Conservation (phyloP, 2,329 filamentous ascomycete genomes). For the Canariomyces notabilis region DNA sequence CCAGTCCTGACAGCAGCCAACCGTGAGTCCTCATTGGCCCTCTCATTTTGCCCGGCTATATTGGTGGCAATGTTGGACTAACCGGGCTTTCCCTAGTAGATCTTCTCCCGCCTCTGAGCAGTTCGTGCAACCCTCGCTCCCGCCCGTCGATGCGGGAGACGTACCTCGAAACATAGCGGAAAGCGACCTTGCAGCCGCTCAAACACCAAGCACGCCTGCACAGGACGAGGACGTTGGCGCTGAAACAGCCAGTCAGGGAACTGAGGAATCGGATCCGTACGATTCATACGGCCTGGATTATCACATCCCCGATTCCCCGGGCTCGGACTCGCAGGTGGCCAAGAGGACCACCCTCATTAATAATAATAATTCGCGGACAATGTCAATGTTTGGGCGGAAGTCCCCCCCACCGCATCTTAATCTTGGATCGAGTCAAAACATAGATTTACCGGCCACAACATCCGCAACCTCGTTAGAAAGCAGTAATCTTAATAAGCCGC, state of each 20-base stretch:
- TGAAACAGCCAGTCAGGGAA: constrained; percentile 35
- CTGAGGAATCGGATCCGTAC: constrained; percentile 25
- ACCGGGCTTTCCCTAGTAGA: constrained; percentile 17
- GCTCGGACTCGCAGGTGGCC: constrained; percentile 16
- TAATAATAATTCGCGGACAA: constrained; percentile 30
- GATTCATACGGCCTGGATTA: constrained; percentile 28
- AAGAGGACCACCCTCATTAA: constrained; percentile 34
- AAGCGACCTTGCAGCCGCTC: constrained; percentile 39
- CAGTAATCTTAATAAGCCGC: constrained; percentile 46
- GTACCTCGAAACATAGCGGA: constrained; percentile 36
- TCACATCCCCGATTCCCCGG: constrained; percentile 16
- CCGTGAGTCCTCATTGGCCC: constrained; percentile 22
- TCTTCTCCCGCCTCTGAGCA: constrained; percentile 23
- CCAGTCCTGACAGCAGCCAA: constrained; percentile 23
- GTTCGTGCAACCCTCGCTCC: constrained; percentile 17
- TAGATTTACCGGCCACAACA: constrained; percentile 25
- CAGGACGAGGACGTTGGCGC: constrained; percentile 41
- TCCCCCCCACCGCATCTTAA: constrained; percentile 49
- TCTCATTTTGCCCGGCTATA: constrained; percentile 20
- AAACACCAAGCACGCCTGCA: constrained; percentile 41
- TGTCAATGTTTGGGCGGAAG: constrained; percentile 48
- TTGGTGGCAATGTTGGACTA: constrained; percentile 20
- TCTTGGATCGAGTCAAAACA: constrained; percentile 37
- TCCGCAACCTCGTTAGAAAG: constrained; percentile 21
- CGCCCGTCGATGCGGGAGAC: constrained; percentile 22